These are phyloP conservation scores for Senna tora DNA, from an alignment of 306 rosid species.

Conservation along the genomic window DNA sequence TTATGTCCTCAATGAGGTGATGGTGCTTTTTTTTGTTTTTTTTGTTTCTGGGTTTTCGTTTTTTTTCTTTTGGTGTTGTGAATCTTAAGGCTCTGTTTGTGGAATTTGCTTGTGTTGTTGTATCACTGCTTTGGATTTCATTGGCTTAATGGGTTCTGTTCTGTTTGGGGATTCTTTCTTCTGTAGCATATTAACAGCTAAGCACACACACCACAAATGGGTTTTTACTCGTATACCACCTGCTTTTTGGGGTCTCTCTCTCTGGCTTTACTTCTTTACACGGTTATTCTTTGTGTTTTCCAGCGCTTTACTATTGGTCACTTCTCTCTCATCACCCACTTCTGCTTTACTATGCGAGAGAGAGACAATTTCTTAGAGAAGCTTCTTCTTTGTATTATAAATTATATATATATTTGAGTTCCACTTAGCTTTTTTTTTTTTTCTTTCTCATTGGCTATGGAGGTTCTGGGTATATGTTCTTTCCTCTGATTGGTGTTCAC, in stretches of 20 bases:
- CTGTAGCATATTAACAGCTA: slow-evolving; percentile 44
- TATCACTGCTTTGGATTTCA: slow-evolving; percentile 26
- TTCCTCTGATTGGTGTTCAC: slow-evolving; percentile 48
- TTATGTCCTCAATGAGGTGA: slow-evolving; percentile 21
- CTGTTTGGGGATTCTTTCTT: slow-evolving; percentile 40
- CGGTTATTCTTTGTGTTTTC: slow-evolving; percentile 44
- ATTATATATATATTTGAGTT: slow-evolving; percentile 4
- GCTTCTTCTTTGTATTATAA: slow-evolving; percentile 38
- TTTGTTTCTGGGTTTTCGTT: slow-evolving; percentile 4
- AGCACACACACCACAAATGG: slow-evolving; percentile 34
- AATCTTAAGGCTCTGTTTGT: not conserved
- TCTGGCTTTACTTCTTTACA: slow-evolving; percentile 43
- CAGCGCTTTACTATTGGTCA: slow-evolving; percentile 44
- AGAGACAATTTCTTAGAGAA: slow-evolving; percentile 17
- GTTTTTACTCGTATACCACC: slow-evolving; percentile 34
- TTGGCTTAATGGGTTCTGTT: slow-evolving; percentile 38
- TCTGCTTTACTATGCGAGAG: slow-evolving; percentile 22
- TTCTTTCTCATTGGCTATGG: slow-evolving; percentile 48
- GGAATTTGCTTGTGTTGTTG: not conserved
- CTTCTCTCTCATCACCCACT: slow-evolving; percentile 36
- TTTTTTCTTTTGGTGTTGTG: slow-evolving; percentile 6
- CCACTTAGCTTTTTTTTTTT: slow-evolving; percentile 37
- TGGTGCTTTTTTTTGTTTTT: slow-evolving; percentile 20
- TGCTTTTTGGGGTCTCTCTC: slow-evolving; percentile 30
- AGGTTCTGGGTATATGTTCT: slow-evolving; percentile 44